A percentile compares a stretch with the other conserved stretches of the same genome.
phyloP scores from a whole-genome alignment of 2,329 filamentous ascomycete genomes.

The Pyrenophora teres region DNA sequence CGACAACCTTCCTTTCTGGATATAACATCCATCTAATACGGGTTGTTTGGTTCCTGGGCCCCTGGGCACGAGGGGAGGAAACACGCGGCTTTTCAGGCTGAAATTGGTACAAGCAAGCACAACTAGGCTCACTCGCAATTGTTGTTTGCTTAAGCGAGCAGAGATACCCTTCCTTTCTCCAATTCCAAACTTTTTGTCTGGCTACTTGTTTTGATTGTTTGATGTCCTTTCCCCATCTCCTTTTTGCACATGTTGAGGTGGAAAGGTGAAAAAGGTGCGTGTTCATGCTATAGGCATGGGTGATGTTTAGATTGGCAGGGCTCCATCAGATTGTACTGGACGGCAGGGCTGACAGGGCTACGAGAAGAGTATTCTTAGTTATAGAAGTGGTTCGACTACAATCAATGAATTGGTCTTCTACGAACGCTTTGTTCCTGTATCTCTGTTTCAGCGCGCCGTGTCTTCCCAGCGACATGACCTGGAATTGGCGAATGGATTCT shows the following conservation, averaged over 20 bases:
- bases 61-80: slow-evolving; percentile 29
- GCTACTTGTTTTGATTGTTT: slow-evolving; percentile 1
- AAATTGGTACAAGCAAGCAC: slow-evolving; percentile 44
- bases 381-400: slow-evolving; percentile 38
- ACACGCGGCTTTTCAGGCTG: slow-evolving; percentile 32
- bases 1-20: slow-evolving; percentile 27
- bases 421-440: slow-evolving; percentile 15
- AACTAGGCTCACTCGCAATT: slow-evolving; percentile 41
- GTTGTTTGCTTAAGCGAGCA: slow-evolving; percentile 44
- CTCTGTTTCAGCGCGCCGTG: slow-evolving; percentile 36
- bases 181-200: slow-evolving; percentile 17
- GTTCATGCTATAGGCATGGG: slow-evolving; percentile 22
- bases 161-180: slow-evolving; percentile 44
- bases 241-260: slow-evolving; percentile 25
- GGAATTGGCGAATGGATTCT: slow-evolving; percentile 28
- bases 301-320: slow-evolving; percentile 22
- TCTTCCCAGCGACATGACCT: slow-evolving; percentile 6
- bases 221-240: not conserved
- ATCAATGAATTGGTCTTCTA: slow-evolving; percentile 29
- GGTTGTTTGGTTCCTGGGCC: slow-evolving; percentile 24
- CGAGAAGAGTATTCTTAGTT: slow-evolving; percentile 43
- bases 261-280: slow-evolving; percentile 20
- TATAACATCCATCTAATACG: slow-evolving; percentile 43
- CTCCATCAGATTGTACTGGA: slow-evolving; percentile 41
- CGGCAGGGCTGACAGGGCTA: slow-evolving; percentile 40